Evolutionary conservation across 192 early-diverging fungal species (phyloP).

Genomic region (Allomyces javanicus): DNA sequence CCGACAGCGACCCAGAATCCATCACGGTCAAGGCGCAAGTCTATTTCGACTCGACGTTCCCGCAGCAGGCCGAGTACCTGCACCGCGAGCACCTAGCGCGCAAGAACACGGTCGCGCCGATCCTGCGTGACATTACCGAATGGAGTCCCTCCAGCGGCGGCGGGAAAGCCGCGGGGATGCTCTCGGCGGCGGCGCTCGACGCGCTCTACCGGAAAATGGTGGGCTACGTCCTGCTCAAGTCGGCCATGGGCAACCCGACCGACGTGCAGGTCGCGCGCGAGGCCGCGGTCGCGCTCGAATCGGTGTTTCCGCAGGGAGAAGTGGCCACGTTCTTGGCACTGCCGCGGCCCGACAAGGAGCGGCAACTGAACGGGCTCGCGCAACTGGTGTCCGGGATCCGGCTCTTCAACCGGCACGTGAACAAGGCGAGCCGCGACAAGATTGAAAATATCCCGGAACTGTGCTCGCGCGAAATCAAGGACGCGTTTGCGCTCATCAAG

Average conservation of each 20-base stretch:
- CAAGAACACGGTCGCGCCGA: slow-evolving; percentile 16
- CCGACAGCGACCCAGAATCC: slow-evolving; percentile 13
- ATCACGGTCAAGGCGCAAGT: slow-evolving; percentile 39
- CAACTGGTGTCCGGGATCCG: slow-evolving; percentile 38
- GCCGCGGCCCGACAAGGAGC: slow-evolving; percentile 27
- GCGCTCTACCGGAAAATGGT: slow-evolving; percentile 36
- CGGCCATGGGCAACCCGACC: slow-evolving; percentile 28
- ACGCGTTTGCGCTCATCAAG: slow-evolving; percentile 7
- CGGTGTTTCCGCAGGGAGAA: slow-evolving; percentile 41
- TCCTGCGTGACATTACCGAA: slow-evolving; percentile 28
- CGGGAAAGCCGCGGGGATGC: slow-evolving; percentile 23
- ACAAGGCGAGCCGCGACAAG: slow-evolving; percentile 29
- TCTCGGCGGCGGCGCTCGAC: slow-evolving; percentile 3
- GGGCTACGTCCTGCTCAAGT: slow-evolving; percentile 27
- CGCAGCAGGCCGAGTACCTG: slow-evolving; percentile 37
- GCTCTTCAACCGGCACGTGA: slow-evolving; percentile 35
- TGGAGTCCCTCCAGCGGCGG: slow-evolving; percentile 20
- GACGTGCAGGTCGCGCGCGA: slow-evolving; percentile 37
- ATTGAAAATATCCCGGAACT: slow-evolving; percentile 27
- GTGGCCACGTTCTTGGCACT: slow-evolving; percentile 29
- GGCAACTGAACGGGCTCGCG: slow-evolving; percentile 33
- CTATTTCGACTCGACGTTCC: slow-evolving; percentile 41
- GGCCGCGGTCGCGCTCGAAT: slow-evolving; percentile 38
- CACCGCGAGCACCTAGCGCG: slow-evolving; percentile 26
- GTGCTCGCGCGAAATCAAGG: slow-evolving; percentile 17